Percentiles rank a stretch among this genome's conserved stretches.
Evolutionary conservation across 768 basidiomycete genomes (phyloP).

Genomic region (Termitomyces sp.): DNA sequence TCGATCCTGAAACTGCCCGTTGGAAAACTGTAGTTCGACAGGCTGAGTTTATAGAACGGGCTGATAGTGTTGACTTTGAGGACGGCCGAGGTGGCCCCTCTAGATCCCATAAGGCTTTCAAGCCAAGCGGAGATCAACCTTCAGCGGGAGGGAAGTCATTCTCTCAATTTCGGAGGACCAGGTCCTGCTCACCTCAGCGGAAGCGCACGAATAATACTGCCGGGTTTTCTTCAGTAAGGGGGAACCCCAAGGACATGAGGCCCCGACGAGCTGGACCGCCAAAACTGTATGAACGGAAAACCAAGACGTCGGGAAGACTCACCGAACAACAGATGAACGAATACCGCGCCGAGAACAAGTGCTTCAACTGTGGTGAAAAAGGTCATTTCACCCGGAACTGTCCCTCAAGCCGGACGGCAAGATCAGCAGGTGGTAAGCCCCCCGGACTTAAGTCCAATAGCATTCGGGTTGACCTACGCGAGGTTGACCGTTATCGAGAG

Average conservation of each 20-base stretch:
- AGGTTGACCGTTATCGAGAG: not conserved
- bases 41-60: conserved; percentile 25
- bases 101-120: not conserved
- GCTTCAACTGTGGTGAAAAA: conserved; percentile 5
- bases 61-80: not conserved
- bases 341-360: not conserved
- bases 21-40: conserved; percentile 22
- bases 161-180: no score
- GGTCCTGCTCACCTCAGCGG: no score
- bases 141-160: no score
- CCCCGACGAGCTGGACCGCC: no score
- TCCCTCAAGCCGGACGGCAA: not conserved
- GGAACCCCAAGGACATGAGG: no score
- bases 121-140: not conserved
- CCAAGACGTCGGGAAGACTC: not conserved
- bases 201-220: no score
- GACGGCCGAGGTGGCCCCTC: not conserved
- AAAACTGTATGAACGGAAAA: not conserved
- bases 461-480: not conserved
- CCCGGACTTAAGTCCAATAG: not conserved
- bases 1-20: conserved; percentile 20
- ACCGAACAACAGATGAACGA: not conserved
- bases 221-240: no score
- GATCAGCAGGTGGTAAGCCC: not conserved
- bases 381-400: conserved; percentile 8